Conservation (phyloP, 768 basidiomycete genomes). For the Lactarius evosmus region DNA sequence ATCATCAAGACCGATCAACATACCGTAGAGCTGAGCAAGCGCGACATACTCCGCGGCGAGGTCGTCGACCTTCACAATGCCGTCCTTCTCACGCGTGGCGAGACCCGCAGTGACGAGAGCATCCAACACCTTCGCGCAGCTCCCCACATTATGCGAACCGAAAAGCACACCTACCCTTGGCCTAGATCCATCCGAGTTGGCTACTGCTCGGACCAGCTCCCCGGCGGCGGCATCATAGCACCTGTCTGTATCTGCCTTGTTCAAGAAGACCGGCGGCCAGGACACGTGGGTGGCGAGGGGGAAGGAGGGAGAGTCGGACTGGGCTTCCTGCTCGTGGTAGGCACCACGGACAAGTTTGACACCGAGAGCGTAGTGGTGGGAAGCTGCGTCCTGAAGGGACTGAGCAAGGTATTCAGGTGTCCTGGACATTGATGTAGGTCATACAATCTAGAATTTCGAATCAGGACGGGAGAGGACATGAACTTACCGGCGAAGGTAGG, state of each 20-base stretch:
- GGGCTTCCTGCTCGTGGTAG: conserved; percentile 76
- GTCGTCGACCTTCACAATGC: conserved; percentile 43
- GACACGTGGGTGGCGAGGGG: conserved; percentile 53
- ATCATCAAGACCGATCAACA: conserved; percentile 25
- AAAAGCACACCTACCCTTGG: conserved; percentile 66
- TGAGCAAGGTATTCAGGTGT: conserved; percentile 66
- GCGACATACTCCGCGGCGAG: conserved; percentile 63
- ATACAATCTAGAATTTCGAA: conserved; percentile 5
- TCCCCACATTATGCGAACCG: conserved; percentile 82
- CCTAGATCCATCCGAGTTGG: conserved; percentile 44
- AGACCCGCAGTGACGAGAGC: conserved; percentile 58
- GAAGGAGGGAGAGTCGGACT: conserved; percentile 36
- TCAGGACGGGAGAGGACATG: neutral
- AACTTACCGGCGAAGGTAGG: conserved; percentile 71
- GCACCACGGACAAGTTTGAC: conserved; percentile 93
- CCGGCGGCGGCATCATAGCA: conserved; percentile 64
- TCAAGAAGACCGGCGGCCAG: conserved; percentile 60
- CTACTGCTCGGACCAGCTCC: conserved; percentile 53
- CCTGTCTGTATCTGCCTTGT: conserved; percentile 69
- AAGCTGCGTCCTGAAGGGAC: conserved; percentile 61
- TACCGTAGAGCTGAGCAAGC: conserved; percentile 84
- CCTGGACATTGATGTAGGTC: conserved; percentile 43
- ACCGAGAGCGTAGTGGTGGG: conserved; percentile 70
- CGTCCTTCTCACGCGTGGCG: conserved; percentile 34
- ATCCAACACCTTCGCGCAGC: conserved; percentile 57